These are phyloP conservation scores for Nothophaeocryptopus gaeumannii DNA, from an alignment of 2,329 filamentous ascomycete genomes.

Conservation along the genomic window DNA sequence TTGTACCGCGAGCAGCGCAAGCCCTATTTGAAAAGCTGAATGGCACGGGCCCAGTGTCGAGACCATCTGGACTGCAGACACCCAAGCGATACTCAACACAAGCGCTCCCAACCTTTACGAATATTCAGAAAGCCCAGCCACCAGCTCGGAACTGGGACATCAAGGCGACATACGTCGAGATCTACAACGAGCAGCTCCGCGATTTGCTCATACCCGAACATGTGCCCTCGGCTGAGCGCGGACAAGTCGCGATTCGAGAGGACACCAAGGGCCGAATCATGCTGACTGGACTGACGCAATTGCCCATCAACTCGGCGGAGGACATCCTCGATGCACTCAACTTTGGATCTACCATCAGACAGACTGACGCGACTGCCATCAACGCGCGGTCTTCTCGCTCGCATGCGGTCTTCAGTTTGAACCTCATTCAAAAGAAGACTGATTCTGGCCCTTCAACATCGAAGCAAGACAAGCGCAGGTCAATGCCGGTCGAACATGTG, in stretches of 20 bases:
- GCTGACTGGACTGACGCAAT: conserved; percentile 81
- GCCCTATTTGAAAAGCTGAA: conserved; percentile 84
- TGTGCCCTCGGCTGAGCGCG: conserved; percentile 66
- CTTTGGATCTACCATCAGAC: conserved; percentile 88
- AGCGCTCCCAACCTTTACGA: conserved; percentile 47
- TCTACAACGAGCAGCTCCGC: conserved; percentile 94
- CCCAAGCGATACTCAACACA: conserved; percentile 73
- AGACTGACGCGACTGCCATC: conserved; percentile 94
- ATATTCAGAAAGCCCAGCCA: conserved; percentile 38
- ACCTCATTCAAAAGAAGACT: conserved; percentile 79
- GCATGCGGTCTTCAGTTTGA: conserved; percentile 94
- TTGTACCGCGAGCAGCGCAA: conserved; percentile 87
- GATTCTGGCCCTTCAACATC: conserved; percentile 51
- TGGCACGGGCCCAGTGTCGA: conserved; percentile 57
- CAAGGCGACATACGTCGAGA: conserved; percentile 74
- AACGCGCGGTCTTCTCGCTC: conserved; percentile 97
- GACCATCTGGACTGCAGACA: conserved; percentile 67
- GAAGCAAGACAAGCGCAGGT: conserved; percentile 76
- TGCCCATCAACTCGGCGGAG: conserved; percentile 86
- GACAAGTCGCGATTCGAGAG: conserved; percentile 84
- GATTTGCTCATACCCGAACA: conserved; percentile 82
- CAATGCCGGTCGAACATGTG: conserved; percentile 79
- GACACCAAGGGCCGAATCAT: conserved; percentile 93
- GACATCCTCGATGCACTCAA: conserved; percentile 86
- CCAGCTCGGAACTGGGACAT: conserved; percentile 81